A percentile compares a stretch with the other conserved stretches of the same genome.
phyloP scores from a whole-genome alignment of 73 alveolate genomes.

The Symbiodinium pilosum region DNA sequence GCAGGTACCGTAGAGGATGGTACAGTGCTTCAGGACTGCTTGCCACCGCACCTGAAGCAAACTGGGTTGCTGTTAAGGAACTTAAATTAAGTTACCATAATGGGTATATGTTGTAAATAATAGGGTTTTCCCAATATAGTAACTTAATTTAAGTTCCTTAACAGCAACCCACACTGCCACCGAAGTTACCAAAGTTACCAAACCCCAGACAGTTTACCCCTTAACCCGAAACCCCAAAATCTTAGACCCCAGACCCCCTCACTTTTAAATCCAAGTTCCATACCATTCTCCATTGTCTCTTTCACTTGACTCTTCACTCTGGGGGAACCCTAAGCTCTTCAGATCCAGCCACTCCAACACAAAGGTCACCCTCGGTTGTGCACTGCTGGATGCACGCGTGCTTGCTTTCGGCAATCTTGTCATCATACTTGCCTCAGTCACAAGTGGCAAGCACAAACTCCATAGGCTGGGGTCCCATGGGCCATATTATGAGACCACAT shows the following conservation, averaged over 20 bases:
- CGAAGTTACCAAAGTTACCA: no score
- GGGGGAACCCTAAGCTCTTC: no score
- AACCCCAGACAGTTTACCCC: neutral
- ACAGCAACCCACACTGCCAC: no score
- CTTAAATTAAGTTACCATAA: no score
- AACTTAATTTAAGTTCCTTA: no score
- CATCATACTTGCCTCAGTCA: slow-evolving; percentile 54
- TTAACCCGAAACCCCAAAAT: neutral
- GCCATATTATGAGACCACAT: no score
- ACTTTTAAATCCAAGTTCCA: neutral
- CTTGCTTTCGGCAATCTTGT: slow-evolving; percentile 57
- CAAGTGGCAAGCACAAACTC: neutral
- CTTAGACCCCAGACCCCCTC: neutral
- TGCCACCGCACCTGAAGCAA: slow-evolving; percentile 69
- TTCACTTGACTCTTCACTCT: no score
- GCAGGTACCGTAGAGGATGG: slow-evolving; percentile 61
- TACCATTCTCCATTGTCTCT: no score
- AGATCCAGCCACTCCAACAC: slow-evolving; percentile 57
- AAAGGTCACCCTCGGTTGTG: slow-evolving; percentile 51
- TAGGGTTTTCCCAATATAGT: no score
- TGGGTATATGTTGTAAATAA: no score
- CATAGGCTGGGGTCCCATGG: neutral
- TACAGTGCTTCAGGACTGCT: slow-evolving; percentile 73
- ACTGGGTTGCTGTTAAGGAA: neutral
- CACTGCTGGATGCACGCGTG: slow-evolving; percentile 35